Evolutionary conservation across 2,329 filamentous ascomycete species (phyloP).

Genomic region (Geosmithia flava): DNA sequence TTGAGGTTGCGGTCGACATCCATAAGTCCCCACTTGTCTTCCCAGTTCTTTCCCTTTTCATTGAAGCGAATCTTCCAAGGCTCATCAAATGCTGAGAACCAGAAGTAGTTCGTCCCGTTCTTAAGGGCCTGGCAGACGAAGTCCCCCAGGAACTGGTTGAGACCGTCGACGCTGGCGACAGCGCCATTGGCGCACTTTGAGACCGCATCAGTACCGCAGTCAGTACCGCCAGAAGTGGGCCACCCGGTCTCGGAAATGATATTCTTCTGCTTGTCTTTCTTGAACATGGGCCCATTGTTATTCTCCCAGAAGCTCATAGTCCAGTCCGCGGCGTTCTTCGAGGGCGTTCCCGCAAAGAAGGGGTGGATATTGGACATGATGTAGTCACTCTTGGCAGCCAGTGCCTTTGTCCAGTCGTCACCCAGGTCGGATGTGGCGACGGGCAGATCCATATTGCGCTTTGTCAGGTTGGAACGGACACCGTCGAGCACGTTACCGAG

Average conservation of each 20-base stretch:
- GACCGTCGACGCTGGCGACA: conserved; percentile 64
- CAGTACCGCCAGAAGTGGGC: conserved; percentile 71
- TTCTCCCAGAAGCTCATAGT: conserved; percentile 71
- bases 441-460: conserved; percentile 54
- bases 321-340: conserved; percentile 60
- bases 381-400: conserved; percentile 64
- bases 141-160: conserved; percentile 76
- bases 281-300: conserved; percentile 54
- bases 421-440: conserved; percentile 84
- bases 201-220: conserved; percentile 46
- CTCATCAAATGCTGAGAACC: conserved; percentile 96
- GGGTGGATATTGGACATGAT: conserved; percentile 97
- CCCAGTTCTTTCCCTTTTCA: conserved; percentile 59
- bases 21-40: conserved; percentile 92
- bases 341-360: conserved; percentile 75
- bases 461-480: conserved; percentile 62
- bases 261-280: conserved; percentile 50
- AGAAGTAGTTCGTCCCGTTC: conserved; percentile 89
- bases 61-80: conserved; percentile 83
- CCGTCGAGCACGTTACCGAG: conserved; percentile 53
- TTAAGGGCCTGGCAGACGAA: conserved; percentile 73
- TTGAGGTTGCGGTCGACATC: conserved; percentile 78
- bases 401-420: conserved; percentile 64
- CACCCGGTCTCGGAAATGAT: conserved; percentile 88
- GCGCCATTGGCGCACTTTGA: conserved; percentile 50